Evolutionary conservation across 2,329 filamentous ascomycete genomes (phyloP).

Genomic region (Colletotrichum caudatum): DNA sequence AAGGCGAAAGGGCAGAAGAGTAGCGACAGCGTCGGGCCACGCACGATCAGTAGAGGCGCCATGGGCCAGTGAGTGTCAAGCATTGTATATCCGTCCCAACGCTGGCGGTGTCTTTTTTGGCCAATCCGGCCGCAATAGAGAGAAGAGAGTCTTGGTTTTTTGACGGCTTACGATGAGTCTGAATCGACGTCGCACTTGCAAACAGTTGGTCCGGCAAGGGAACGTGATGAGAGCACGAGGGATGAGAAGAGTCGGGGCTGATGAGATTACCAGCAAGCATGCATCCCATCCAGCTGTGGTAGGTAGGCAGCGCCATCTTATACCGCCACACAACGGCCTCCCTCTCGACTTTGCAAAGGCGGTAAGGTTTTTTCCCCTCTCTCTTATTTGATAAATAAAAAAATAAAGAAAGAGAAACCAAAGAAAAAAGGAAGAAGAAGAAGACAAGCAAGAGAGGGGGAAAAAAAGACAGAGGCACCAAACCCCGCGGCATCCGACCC

Average conservation of each 20-base stretch:
- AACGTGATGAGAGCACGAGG: too few species aligned
- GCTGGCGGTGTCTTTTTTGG: conserved; percentile 25
- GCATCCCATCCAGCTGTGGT: too few species aligned
- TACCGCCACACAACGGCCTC: too few species aligned
- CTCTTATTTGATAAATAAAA: too few species aligned
- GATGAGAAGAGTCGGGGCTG: too few species aligned
- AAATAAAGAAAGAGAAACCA: too few species aligned
- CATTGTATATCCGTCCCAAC: conserved; percentile 15
- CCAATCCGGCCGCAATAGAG: conserved; percentile 35
- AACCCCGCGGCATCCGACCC: conserved; percentile 31
- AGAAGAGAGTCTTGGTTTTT: conserved; percentile 34
- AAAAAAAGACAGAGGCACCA: neutral
- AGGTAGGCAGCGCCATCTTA: too few species aligned
- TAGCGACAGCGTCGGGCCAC: neutral
- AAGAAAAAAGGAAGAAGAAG: too few species aligned
- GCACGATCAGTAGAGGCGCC: conserved; percentile 1
- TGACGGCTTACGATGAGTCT: conserved; percentile 2
- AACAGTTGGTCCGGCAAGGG: too few species aligned
- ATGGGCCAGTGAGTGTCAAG: neutral
- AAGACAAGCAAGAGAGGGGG: neutral
- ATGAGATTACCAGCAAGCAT: too few species aligned
- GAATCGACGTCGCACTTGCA: neutral
- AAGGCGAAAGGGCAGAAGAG: conserved; percentile 1
- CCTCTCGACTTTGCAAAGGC: too few species aligned
- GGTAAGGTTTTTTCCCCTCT: too few species aligned